These are phyloP conservation scores for Sporothrix dimorphospora DNA, from an alignment of 2,329 filamentous ascomycete species.

Conservation along the genomic window DNA sequence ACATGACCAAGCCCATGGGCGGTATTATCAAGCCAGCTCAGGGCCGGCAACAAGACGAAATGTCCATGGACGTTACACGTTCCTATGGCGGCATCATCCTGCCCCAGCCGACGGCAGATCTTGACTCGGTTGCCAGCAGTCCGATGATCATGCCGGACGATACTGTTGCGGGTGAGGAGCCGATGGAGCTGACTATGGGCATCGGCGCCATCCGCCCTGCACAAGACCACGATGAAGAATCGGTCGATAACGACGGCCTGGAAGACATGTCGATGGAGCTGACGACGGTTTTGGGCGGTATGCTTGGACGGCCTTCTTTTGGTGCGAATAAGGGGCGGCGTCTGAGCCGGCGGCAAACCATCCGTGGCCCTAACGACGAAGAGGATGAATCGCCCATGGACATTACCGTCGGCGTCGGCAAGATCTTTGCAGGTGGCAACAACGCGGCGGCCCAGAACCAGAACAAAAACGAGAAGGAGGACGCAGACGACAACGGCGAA, in stretches of 20 bases:
- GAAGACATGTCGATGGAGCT: constrained; percentile 82
- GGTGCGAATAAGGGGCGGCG: constrained; percentile 29
- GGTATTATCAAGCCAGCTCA: constrained; percentile 43
- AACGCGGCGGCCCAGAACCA: constrained; percentile 31
- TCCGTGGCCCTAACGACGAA: constrained; percentile 35
- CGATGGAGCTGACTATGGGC: constrained; percentile 82
- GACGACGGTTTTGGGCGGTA: constrained; percentile 65
- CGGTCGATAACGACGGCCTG: constrained; percentile 49
- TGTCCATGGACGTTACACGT: constrained; percentile 93
- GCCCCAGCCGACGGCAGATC: constrained; percentile 39
- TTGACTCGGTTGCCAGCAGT: constrained; percentile 35
- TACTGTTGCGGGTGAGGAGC: constrained; percentile 50
- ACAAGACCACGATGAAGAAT: constrained; percentile 39
- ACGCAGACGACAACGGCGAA: constrained; percentile 41
- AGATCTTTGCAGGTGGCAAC: constrained; percentile 51
- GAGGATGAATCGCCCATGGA: constrained; percentile 50
- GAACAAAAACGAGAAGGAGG: constrained; percentile 35
- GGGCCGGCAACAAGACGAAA: constrained; percentile 52
- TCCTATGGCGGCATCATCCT: constrained; percentile 78
- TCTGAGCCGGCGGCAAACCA: constrained; percentile 35
- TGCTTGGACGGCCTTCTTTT: constrained; percentile 43
- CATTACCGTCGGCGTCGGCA: constrained; percentile 63
- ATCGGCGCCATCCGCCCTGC: constrained; percentile 67
- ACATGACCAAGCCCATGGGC: constrained; percentile 53
- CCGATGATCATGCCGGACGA: constrained; percentile 51